Conservation (phyloP, 176 grass and related monocot species). For the Pharus latifolius region DNA sequence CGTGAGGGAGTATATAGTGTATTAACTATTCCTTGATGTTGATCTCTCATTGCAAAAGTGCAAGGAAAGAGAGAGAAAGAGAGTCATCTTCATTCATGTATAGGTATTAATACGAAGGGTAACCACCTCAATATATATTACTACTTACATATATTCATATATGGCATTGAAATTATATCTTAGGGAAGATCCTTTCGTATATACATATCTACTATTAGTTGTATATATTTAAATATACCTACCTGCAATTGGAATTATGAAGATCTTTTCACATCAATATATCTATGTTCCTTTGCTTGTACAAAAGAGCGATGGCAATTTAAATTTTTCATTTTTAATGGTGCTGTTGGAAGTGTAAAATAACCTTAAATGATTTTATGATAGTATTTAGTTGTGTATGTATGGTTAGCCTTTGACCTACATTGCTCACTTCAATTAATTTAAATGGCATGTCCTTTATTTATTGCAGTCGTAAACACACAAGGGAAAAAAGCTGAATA, state of each 20-base stretch:
- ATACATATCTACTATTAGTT: too few species aligned
- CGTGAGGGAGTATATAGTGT: not conserved
- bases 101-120: slow-evolving; percentile 6
- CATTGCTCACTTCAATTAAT: not conserved
- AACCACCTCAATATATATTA: slow-evolving; percentile 3
- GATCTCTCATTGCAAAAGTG: slow-evolving; percentile 12
- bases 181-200: too few species aligned
- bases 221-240: too few species aligned
- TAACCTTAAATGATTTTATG: not conserved
- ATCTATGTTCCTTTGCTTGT: too few species aligned
- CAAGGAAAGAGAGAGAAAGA: not conserved
- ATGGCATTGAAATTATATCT: slow-evolving; percentile 16
- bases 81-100: not conserved
- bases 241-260: too few species aligned
- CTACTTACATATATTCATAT: slow-evolving; percentile 8
- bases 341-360: not conserved
- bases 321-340: not conserved
- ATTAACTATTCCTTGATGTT: slow-evolving; percentile 22
- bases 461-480: not conserved
- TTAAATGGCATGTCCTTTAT: not conserved
- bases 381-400: not conserved
- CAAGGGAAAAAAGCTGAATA: too few species aligned
- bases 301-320: not conserved
- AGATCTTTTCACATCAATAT: too few species aligned
- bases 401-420: slow-evolving; percentile 21